These are phyloP conservation scores for Sicyos edulis DNA, from an alignment of 306 rosid genomes.

Conservation along the genomic window DNA sequence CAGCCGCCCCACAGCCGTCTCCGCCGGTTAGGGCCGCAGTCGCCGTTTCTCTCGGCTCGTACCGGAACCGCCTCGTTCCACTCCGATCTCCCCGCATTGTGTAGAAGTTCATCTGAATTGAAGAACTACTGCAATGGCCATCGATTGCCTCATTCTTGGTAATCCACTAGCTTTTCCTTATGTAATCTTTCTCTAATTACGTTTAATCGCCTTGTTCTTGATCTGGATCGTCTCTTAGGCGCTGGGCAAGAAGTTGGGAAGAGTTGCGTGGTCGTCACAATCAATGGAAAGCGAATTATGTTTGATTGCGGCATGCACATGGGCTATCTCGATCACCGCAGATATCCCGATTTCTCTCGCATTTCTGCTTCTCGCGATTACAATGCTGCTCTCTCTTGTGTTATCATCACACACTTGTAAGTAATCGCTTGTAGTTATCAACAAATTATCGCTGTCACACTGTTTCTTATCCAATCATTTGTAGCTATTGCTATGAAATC, in stretches of 20 bases:
- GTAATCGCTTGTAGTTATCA: background rate
- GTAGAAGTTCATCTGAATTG: slow-evolving; percentile 1
- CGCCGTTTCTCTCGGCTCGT: background rate
- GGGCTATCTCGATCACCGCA: slow-evolving; percentile 61
- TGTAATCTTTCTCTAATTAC: background rate
- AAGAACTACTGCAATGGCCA: slow-evolving; percentile 38
- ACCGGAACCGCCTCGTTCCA: background rate
- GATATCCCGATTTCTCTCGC: slow-evolving; percentile 71
- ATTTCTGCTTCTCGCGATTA: slow-evolving; percentile 38
- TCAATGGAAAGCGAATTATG: slow-evolving; percentile 84
- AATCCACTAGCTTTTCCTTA: background rate
- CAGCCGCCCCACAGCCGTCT: background rate
- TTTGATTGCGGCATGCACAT: slow-evolving; percentile 95
- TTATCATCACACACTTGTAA: slow-evolving; percentile 88
- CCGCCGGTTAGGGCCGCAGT: background rate
- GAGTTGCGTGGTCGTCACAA: slow-evolving; percentile 80
- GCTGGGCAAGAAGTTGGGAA: slow-evolving; percentile 98
- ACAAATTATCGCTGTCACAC: background rate
- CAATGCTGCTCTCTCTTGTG: slow-evolving; percentile 48
- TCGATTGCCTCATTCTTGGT: slow-evolving; percentile 66
- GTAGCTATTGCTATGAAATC: too few relatives aligned
- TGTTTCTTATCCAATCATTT: too few relatives aligned
- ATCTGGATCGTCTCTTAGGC: slow-evolving; percentile 32
- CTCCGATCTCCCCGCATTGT: background rate
- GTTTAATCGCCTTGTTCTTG: background rate